Evolutionary conservation across 192 early-diverging fungal species (phyloP).

Genomic region (Coemansia sp.): DNA sequence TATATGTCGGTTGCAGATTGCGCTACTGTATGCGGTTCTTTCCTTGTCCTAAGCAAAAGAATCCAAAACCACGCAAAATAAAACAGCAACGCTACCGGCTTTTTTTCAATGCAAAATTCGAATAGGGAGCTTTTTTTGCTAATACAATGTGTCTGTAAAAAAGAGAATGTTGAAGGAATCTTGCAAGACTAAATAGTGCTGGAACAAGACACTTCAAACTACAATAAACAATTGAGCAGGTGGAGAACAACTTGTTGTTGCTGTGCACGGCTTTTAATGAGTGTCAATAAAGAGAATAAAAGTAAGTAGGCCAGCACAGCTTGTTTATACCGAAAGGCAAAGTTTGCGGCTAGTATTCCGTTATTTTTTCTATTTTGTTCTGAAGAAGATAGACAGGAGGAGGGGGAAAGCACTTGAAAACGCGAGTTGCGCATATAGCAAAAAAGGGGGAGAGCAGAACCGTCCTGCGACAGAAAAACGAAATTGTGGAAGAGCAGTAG

Average conservation of each 20-base stretch:
- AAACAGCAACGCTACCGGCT: not conserved
- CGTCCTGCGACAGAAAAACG: not conserved
- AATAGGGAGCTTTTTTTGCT: not conserved
- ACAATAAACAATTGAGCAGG: not conserved
- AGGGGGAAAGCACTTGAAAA: not conserved
- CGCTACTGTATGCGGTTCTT: not conserved
- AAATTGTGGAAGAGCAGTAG: not conserved
- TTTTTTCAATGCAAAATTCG: not conserved
- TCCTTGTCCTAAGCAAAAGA: not conserved
- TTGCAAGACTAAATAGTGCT: not conserved
- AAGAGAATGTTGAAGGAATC: not conserved
- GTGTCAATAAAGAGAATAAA: not conserved
- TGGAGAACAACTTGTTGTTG: not conserved
- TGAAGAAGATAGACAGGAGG: not conserved
- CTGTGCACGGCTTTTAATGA: not conserved
- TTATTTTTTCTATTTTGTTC: not conserved
- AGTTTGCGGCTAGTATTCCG: not conserved
- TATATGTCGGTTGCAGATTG: not conserved
- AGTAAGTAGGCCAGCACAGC: not conserved
- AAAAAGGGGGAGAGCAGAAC: not conserved
- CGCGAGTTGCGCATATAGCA: too few relatives aligned
- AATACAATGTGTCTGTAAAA: not conserved
- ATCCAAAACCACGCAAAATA: not conserved
- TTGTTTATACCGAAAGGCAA: not conserved
- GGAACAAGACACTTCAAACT: not conserved